A percentile compares a stretch with the other conserved stretches of the same genome.
Evolutionary conservation across 139 green algal genomes (phyloP).

Genomic region (Chlamydomonas sp.): DNA sequence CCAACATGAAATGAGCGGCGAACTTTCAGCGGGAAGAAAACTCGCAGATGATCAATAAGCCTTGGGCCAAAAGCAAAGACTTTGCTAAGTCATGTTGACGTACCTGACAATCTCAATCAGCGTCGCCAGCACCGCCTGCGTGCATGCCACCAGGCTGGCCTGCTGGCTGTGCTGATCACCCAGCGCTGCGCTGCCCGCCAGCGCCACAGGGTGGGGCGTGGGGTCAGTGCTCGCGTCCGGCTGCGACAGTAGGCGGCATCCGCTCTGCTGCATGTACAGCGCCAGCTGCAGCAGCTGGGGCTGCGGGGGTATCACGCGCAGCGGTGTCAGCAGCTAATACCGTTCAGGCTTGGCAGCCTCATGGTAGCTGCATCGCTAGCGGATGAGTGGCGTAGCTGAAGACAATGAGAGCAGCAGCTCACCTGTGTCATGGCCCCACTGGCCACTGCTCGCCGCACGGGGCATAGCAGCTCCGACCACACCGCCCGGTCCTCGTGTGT

Average conservation of each 20-base stretch:
- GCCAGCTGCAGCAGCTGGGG: constrained; percentile 51
- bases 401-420: not conserved
- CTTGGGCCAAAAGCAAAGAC: not conserved
- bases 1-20: not conserved
- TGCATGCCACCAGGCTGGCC: not conserved
- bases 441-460: constrained; percentile 42
- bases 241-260: constrained; percentile 35
- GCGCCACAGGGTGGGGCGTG: constrained; percentile 24
- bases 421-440: constrained; percentile 29
- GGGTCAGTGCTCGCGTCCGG: constrained; percentile 23
- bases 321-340: no score
- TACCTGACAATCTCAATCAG: constrained; percentile 35
- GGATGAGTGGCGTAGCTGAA: not conserved
- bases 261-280: constrained; percentile 30
- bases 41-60: not conserved
- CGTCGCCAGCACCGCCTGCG: constrained; percentile 11
- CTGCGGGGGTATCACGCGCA: constrained; percentile 1
- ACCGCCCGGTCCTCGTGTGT: constrained; percentile 57
- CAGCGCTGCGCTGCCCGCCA: constrained; percentile 31
- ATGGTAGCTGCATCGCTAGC: not conserved
- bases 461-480: constrained; percentile 59
- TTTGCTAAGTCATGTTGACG: not conserved
- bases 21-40: not conserved
- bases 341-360: no score
- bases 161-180: not conserved